Evolutionary conservation across 345 rosid genomes (phyloP).

Genomic region (Populus simonii): DNA sequence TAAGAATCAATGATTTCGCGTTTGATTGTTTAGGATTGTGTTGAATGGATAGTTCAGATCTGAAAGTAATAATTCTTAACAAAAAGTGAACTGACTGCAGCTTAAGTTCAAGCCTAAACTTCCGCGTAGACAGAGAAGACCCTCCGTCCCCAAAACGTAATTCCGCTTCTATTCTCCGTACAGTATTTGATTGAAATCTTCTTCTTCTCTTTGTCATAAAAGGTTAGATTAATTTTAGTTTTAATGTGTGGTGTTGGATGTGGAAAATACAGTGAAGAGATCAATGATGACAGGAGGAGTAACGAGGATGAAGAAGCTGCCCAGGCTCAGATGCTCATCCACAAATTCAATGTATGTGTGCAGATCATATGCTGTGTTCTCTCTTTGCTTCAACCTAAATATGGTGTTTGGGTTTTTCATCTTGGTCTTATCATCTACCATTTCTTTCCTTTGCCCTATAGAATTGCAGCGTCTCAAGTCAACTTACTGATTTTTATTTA

Average conservation of each 20-base stretch:
- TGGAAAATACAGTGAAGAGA: constrained; percentile 30
- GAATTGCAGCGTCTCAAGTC: too few relatives aligned
- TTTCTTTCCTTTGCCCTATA: neutral
- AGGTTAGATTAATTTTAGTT: too few relatives aligned
- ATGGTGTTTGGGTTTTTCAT: neutral
- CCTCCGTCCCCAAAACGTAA: constrained; percentile 27
- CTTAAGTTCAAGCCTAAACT: constrained; percentile 39
- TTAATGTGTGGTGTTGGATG: too few relatives aligned
- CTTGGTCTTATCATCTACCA: neutral
- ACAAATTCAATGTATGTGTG: constrained; percentile 36
- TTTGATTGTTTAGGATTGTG: too few relatives aligned
- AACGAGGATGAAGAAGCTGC: constrained; percentile 36
- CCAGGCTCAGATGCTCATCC: constrained; percentile 45
- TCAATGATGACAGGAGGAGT: neutral
- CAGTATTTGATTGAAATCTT: neutral
- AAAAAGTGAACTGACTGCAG: constrained; percentile 17
- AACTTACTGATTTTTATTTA: too few relatives aligned
- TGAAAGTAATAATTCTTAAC: neutral
- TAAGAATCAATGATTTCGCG: too few relatives aligned
- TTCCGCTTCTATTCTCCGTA: neutral
- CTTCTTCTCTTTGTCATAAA: too few relatives aligned
- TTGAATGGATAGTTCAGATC: neutral
- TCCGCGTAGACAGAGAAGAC: constrained; percentile 35
- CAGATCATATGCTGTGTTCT: too few relatives aligned
- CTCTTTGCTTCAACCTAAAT: neutral